A percentile compares a stretch with the other conserved stretches of the same genome.
Conservation (phyloP, 176 grass and related monocot genomes). For the Carex cristatella region DNA sequence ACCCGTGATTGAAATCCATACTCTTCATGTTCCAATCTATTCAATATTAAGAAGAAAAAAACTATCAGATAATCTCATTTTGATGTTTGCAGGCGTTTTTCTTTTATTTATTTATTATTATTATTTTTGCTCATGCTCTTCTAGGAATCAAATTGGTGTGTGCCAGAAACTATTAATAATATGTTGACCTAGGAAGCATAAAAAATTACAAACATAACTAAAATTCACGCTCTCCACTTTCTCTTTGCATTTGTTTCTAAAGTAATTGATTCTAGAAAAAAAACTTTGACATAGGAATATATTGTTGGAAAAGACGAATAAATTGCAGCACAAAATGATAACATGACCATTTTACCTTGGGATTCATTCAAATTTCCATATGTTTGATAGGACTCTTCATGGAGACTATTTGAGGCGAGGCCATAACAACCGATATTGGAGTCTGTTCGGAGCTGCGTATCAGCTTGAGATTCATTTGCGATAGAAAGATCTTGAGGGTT, state of each 20-base stretch:
- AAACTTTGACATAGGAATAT: background rate
- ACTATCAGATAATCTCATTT: background rate
- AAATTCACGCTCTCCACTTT: background rate
- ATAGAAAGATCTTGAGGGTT: constrained; percentile 18
- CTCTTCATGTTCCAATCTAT: constrained; percentile 86
- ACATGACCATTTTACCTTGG: constrained; percentile 10
- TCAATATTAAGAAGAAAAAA: background rate
- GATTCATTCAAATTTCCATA: constrained; percentile 24
- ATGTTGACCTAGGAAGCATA: background rate
- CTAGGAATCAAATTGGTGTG: background rate
- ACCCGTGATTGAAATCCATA: constrained; percentile 51
- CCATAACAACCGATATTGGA: background rate
- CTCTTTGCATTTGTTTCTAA: background rate
- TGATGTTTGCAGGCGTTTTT: background rate
- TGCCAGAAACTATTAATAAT: background rate
- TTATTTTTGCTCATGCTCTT: background rate
- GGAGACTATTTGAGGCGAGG: background rate
- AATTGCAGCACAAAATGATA: background rate
- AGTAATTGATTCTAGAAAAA: background rate
- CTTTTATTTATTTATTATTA: background rate
- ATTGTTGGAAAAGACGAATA: background rate
- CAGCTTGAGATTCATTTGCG: constrained; percentile 8
- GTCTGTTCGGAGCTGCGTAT: background rate
- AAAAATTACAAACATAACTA: background rate
- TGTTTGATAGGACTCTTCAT: constrained; percentile 18